These are phyloP conservation scores for Ophiostoma fasciatum DNA, from an alignment of 2,329 filamentous ascomycete species.

Conservation along the genomic window DNA sequence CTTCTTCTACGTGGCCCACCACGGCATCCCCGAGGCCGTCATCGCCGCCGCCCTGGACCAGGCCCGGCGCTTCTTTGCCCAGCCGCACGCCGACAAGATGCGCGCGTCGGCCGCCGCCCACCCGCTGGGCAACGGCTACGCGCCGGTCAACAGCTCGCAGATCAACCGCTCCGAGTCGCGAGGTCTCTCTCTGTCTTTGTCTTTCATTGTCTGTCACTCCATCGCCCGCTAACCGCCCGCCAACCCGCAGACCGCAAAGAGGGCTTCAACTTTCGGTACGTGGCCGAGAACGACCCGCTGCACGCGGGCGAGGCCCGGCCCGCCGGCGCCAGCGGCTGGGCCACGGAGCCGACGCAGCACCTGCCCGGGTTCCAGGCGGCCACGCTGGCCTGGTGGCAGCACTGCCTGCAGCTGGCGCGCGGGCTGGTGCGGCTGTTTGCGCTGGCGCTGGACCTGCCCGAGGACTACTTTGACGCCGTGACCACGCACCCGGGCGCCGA, in stretches of 20 bases:
- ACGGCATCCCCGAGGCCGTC: conserved; percentile 12
- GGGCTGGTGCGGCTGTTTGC: conserved; percentile 14
- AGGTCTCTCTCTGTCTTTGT: too few species aligned
- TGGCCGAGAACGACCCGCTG: conserved; percentile 11
- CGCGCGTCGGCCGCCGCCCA: conserved; percentile 6
- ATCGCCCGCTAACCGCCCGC: too few species aligned
- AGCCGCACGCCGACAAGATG: conserved; percentile 13
- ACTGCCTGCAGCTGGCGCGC: conserved; percentile 11
- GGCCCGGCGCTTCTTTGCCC: conserved; percentile 11
- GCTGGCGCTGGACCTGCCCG: conserved; percentile 12
- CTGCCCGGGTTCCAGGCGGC: conserved; percentile 13
- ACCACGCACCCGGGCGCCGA: conserved; percentile 21
- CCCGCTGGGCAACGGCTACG: conserved; percentile 12
- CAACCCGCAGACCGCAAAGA: conserved; percentile 13
- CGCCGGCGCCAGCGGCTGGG: conserved; percentile 11
- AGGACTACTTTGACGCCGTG: conserved; percentile 24
- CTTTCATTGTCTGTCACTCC: too few species aligned
- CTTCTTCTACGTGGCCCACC: conserved; percentile 15
- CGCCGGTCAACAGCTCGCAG: conserved; percentile 9
- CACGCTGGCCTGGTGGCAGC: conserved; percentile 14
- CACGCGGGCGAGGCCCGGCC: conserved; percentile 1
- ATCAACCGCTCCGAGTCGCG: conserved; percentile 12
- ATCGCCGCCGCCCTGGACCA: conserved; percentile 7
- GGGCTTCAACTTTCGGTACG: conserved; percentile 14
- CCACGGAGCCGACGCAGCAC: conserved; percentile 14